Evolutionary conservation across 1,284 basidiomycete genomes (phyloP).

Genomic region (Apiotrichum laibachii): DNA sequence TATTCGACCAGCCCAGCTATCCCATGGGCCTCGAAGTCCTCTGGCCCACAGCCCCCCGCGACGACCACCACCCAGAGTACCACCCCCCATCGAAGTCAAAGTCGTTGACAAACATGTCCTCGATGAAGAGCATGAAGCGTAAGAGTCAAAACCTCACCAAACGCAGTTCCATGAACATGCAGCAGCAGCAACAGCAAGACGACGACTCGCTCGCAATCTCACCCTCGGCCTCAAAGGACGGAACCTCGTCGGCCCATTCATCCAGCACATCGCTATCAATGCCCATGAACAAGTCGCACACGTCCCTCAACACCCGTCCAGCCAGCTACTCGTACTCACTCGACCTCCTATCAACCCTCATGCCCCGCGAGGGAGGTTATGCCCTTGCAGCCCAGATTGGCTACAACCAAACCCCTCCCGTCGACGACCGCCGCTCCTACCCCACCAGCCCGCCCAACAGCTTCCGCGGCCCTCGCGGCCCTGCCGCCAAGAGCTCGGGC

Average conservation of each 20-base stretch:
- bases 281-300: conserved; percentile 36
- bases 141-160: conserved; percentile 17
- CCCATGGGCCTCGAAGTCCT: conserved; percentile 24
- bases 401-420: conserved; percentile 22
- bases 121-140: conserved; percentile 15
- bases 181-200: too few relatives aligned
- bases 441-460: conserved; percentile 19
- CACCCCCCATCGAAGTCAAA: conserved; percentile 30
- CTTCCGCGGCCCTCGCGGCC: conserved; percentile 27
- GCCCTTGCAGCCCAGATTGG: conserved; percentile 46
- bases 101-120: conserved; percentile 37
- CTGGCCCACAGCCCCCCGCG: conserved; percentile 37
- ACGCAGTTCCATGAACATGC: conserved; percentile 19
- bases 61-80: conserved; percentile 8
- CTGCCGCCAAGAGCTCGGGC: conserved; percentile 38
- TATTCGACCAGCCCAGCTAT: conserved; percentile 24
- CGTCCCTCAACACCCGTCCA: conserved; percentile 28
- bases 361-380: conserved; percentile 50
- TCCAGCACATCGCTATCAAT: conserved; percentile 42
- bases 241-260: conserved; percentile 40
- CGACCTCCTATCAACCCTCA: conserved; percentile 43
- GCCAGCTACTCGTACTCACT: conserved; percentile 41
- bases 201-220: background rate
- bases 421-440: conserved; percentile 29
- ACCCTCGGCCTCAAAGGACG: conserved; percentile 13